Conservation (phyloP, 2,329 filamentous ascomycete species). For the Beauveria asiatica region DNA sequence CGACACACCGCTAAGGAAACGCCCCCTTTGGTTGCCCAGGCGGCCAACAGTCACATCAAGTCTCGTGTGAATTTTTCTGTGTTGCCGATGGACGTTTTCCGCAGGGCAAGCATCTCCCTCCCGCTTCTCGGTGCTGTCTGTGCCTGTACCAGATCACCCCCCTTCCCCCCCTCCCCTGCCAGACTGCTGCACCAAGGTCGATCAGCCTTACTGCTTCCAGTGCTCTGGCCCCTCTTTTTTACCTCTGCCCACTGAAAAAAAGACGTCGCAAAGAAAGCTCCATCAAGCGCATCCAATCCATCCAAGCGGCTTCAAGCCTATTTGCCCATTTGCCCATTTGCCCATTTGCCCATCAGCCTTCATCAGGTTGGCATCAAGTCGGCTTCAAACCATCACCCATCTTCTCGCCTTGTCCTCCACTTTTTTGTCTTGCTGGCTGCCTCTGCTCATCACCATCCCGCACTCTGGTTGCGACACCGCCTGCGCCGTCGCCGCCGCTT, state of each 20-base stretch:
- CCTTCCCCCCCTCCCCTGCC: not conserved
- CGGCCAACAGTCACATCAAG: too few species aligned
- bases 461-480: not conserved
- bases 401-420: not conserved
- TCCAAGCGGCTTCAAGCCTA: too few species aligned
- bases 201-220: slow-evolving; percentile 8
- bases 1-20: not conserved
- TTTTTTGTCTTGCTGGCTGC: not conserved
- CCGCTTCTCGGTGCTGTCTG: not conserved
- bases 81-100: too few species aligned
- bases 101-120: not conserved
- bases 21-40: too few species aligned
- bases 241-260: not conserved
- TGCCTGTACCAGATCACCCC: not conserved
- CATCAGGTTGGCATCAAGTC: too few species aligned
- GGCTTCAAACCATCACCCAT: not conserved
- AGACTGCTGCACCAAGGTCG: not conserved
- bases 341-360: not conserved
- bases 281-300: too few species aligned
- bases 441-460: not conserved
- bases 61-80: too few species aligned
- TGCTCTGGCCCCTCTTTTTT: slow-evolving; percentile 2
- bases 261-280: not conserved
- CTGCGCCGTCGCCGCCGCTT: too few species aligned
- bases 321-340: not conserved